Percentiles rank a stretch among this genome's conserved stretches.
These are phyloP conservation scores for Cytospora paraplurivora DNA, from an alignment of 2,329 filamentous ascomycete genomes.

Conservation along the genomic window DNA sequence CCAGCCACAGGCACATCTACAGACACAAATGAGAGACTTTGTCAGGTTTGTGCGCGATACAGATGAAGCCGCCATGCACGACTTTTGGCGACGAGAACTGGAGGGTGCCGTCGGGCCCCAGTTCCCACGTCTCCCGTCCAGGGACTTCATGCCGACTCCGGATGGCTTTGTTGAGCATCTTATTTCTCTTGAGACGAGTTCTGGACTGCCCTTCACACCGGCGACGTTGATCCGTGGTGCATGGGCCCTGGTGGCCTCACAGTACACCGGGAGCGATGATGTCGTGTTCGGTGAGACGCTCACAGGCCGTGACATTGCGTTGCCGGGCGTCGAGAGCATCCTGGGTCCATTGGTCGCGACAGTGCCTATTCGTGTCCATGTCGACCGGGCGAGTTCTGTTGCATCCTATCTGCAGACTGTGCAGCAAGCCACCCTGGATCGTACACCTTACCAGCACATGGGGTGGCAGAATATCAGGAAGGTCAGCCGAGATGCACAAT, in stretches of 20 bases:
- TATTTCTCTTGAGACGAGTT: constrained; percentile 32
- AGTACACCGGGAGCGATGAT: constrained; percentile 55
- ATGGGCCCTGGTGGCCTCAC: constrained; percentile 58
- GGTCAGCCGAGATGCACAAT: constrained; percentile 41
- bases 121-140: constrained; percentile 51
- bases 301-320: constrained; percentile 55
- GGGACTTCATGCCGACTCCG: constrained; percentile 48
- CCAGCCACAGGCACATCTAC: not conserved
- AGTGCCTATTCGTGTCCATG: constrained; percentile 47
- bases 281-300: constrained; percentile 62
- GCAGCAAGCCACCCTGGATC: constrained; percentile 38
- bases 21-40: constrained; percentile 37
- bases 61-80: constrained; percentile 43
- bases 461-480: constrained; percentile 52
- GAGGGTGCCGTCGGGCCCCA: constrained; percentile 48
- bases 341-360: constrained; percentile 53
- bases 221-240: constrained; percentile 46
- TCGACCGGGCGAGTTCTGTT: constrained; percentile 35
- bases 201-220: constrained; percentile 25
- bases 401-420: constrained; percentile 19
- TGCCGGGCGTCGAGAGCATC: constrained; percentile 54
- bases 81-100: constrained; percentile 52
- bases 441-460: constrained; percentile 50
- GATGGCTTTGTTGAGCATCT: constrained; percentile 38
- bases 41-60: constrained; percentile 44